Evolutionary conservation across 768 basidiomycete species (phyloP), one percentile per base, ranked within the genome.

Genomic region (Tulasnella sp.): DNA sequence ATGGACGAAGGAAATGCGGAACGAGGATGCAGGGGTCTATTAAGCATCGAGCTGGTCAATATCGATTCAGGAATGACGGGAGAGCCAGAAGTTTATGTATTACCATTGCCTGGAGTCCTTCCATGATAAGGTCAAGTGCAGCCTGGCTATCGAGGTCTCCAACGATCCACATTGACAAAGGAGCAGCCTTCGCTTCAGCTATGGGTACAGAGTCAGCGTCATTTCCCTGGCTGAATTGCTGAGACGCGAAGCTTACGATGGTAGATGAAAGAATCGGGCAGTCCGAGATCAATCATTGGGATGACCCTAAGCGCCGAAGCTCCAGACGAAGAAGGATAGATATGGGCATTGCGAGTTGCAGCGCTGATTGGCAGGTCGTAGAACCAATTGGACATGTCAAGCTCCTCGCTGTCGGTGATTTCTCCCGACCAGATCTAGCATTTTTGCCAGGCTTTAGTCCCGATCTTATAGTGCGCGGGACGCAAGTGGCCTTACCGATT

Each of bases 311-410:
- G 70, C 26, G 48, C 85, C 85, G 23, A 86, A 86, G 3, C 86
- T 82, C 44, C 84, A 86, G 4, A 46, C 42, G 86, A 80, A 18
- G 84, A 84, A 0, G 91, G 90, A 81, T 90, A 89, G 75, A 98
- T 90, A 82, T 92, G 89, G 37, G 84, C 86, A 83, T 95, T 98
- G n/a, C 98, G 85, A 15, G 91, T 87, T 77, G 87, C 85, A 57
- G 86, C 86, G 0, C 93, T 90, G 0, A 89, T 89, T 0, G 96
- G 93, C 7, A 96, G 87, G 81, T 97, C 94, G 82, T 97, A 98
- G 85, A 98, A 99, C 84, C 93, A 95, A 18, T 87, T 91, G 40
- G 88, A 84, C 75, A 93, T 87, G 42, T 87, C 86, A 7, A 85
- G 85, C 1, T 86, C 87, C 69, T 93, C 90, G 11, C 87, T 86